phyloP scores from a whole-genome alignment of 2,329 filamentous ascomycete genomes.

The Ophiostoma sp. region DNA sequence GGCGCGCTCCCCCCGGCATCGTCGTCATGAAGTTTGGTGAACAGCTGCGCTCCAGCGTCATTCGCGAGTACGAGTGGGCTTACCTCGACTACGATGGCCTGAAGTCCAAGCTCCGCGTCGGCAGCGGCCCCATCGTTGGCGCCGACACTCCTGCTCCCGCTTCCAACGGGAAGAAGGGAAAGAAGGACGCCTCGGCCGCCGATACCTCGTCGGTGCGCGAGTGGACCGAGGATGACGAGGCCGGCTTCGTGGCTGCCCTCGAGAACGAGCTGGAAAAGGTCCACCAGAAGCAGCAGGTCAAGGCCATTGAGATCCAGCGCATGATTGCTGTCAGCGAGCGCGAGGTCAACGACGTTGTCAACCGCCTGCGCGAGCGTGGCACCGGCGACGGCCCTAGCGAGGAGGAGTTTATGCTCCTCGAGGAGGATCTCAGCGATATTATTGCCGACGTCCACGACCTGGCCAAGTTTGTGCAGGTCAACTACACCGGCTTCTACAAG shows the following conservation, averaged over 20 bases:
- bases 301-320: constrained; percentile 90
- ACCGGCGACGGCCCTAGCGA: constrained; percentile 62
- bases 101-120: constrained; percentile 77
- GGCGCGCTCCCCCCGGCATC: constrained; percentile 45
- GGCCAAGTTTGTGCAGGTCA: constrained; percentile 95
- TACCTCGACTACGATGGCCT: constrained; percentile 97
- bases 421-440: constrained; percentile 93
- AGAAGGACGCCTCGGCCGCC: constrained; percentile 32
- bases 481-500: constrained; percentile 99
- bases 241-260: constrained; percentile 76
- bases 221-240: constrained; percentile 92
- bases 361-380: constrained; percentile 61
- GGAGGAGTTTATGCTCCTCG: constrained; percentile 88
- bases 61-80: constrained; percentile 96
- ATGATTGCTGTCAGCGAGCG: constrained; percentile 82
- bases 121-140: constrained; percentile 46
- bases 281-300: constrained; percentile 94
- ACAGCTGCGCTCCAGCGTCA: constrained; percentile 90
- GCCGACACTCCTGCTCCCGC: constrained; percentile 20
- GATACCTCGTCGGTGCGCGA: constrained; percentile 42
- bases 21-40: constrained; percentile 84
- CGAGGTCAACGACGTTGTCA: constrained; percentile 84
- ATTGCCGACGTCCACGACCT: constrained; percentile 98
- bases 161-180: constrained; percentile 30
- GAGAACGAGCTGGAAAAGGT: constrained; percentile 96